Base-by-base conservation (phyloP, 352 stramenopile genomes). In the Globisporangium barbulae region DNA sequence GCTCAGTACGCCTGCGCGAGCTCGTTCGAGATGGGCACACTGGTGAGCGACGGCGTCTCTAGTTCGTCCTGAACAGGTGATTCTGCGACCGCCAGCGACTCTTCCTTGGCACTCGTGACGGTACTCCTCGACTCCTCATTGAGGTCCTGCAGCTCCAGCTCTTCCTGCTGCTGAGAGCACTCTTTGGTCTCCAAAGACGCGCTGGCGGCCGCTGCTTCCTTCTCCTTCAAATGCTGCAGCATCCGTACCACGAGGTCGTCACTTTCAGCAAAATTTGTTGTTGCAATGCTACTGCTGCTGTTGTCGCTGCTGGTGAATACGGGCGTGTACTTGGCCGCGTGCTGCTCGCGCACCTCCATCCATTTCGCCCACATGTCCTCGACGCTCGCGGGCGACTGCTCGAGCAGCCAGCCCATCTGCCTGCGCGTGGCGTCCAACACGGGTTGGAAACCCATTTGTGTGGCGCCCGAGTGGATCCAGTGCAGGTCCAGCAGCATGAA, bases 401-500 rank as follows among this genome's bases (percentile, higher is more conserved):
- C 82, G 30, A 93, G 72, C 42, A 94, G 69, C 85, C 83, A 94
- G 37, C 85, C 82, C 79, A 93, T 85, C 62, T 93, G 82, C 0
- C 85, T 80, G 59, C 83, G 74, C 13, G 83, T 94, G 21, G 83
- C 77, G 63, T 94, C 85, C 31, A 93, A 64, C 37, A 93, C 80
- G 2, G 85, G 82, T 59, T 93, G 79, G 70, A 94, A 94, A 1
- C 85, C 83, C 85, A 94, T 93, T 54, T 94, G 85, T 35, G 83
- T 93, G 15, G 83, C 83, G 15, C 83, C 85, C 5, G 83, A 90
- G 68, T 89, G 81, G 41, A 93, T 68, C 83, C 81, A 93, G 65
- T 94, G 83, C 45, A 94, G 62, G 53, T 94, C 83, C 41, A 94
- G 71, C 58, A 93, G 70, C 85, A 91, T 92, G 67, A 94, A 94